Percentiles rank a stretch among this genome's conserved stretches.
These are phyloP conservation scores for Xylariaceae sp. DNA, from an alignment of 2,329 filamentous ascomycete species.

Conservation along the genomic window DNA sequence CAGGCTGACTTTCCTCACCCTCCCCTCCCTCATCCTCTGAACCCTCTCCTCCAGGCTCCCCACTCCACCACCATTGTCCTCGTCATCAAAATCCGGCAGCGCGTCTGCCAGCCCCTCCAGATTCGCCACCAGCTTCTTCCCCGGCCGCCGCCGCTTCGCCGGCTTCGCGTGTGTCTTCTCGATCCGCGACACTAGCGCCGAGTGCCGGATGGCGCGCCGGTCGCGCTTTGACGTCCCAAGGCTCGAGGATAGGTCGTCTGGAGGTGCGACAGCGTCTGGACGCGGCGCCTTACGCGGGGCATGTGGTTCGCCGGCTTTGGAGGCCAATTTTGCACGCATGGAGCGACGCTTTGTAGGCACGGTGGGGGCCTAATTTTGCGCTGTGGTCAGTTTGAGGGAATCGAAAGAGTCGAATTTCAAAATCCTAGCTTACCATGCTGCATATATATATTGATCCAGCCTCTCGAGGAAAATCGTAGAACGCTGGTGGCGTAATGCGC, in stretches of 20 bases:
- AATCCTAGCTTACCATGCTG: too few species aligned
- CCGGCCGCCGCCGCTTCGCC: slow-evolving; percentile 62
- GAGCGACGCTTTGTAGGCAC: slow-evolving; percentile 50
- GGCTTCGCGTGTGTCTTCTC: slow-evolving; percentile 53
- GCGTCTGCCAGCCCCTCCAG: slow-evolving; percentile 76
- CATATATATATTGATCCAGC: too few species aligned
- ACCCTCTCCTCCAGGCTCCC: slow-evolving; percentile 32
- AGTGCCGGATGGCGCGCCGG: slow-evolving; percentile 79
- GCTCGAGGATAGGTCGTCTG: slow-evolving; percentile 58
- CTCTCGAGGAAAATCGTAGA: too few species aligned
- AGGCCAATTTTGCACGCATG: slow-evolving; percentile 51
- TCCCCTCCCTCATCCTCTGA: slow-evolving; percentile 45
- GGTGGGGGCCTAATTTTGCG: slow-evolving; percentile 32
- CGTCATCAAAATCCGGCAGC: slow-evolving; percentile 57
- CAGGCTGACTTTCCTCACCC: slow-evolving; percentile 70
- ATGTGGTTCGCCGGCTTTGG: slow-evolving; percentile 47
- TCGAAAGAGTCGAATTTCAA: not conserved
- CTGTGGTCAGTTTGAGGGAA: slow-evolving; percentile 1
- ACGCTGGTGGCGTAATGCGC: too few species aligned
- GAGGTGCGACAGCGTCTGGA: slow-evolving; percentile 42
- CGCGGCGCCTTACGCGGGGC: slow-evolving; percentile 50
- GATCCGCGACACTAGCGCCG: slow-evolving; percentile 72
- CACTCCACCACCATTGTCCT: slow-evolving; percentile 36
- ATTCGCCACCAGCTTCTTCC: slow-evolving; percentile 73
- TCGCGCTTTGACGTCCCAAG: slow-evolving; percentile 58